Percentiles rank a stretch among this genome's conserved stretches.
Conservation (phyloP, 306 rosid genomes). For the Gastrolobium villosum region DNA sequence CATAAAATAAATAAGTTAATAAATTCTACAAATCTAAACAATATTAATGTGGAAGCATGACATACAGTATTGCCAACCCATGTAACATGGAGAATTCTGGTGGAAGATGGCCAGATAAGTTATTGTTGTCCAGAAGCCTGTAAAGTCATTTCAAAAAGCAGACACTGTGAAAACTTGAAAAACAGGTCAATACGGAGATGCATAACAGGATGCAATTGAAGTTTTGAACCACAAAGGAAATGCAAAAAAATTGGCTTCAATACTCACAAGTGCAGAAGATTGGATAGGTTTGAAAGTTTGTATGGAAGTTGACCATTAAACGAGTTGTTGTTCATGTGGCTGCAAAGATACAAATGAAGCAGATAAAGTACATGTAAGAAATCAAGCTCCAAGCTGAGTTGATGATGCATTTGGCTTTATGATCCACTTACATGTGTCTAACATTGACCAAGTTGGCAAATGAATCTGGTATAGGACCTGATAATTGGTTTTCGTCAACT, state of each 20-base stretch:
- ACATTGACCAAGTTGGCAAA: conserved; percentile 59
- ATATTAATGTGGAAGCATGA: conserved; percentile 35
- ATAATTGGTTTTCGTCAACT: conserved; percentile 61
- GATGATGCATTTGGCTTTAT: conserved; percentile 35
- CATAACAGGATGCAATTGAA: conserved; percentile 1
- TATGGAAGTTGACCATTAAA: conserved; percentile 66
- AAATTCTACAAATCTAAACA: conserved; percentile 38
- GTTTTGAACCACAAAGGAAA: conserved; percentile 30
- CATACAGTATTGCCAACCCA: conserved; percentile 63
- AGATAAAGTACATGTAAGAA: conserved; percentile 43
- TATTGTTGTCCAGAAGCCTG: conserved; percentile 76
- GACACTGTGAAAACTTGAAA: conserved; percentile 33
- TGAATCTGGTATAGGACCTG: conserved; percentile 66
- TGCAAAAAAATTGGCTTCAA: conserved; percentile 25
- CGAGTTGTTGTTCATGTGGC: conserved; percentile 82
- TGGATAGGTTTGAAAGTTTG: conserved; percentile 56
- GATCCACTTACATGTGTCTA: conserved; percentile 67
- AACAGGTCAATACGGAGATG: conserved; percentile 24
- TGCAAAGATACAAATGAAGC: conserved; percentile 51
- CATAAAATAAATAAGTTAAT: background rate
- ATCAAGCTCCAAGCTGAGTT: conserved; percentile 36
- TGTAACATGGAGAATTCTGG: conserved; percentile 58
- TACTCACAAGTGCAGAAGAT: conserved; percentile 68
- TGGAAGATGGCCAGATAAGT: conserved; percentile 67
- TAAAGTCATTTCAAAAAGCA: conserved; percentile 46